Evolutionary conservation across 441 rosid species (phyloP), one percentile per base, ranked within the genome.

Genomic region (Pelargonium cotyledonis): DNA sequence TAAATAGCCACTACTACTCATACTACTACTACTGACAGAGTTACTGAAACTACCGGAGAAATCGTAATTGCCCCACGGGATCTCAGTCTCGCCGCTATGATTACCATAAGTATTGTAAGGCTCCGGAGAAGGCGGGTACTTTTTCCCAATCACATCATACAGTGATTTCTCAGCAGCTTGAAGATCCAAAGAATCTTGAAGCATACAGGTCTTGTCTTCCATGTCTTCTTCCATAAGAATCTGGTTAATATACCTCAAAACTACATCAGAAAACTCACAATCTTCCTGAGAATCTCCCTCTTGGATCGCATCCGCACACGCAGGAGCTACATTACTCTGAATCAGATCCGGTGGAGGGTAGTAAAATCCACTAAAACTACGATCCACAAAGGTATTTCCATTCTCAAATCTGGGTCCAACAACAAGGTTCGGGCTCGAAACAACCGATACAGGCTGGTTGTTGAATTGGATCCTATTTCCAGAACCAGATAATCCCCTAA

Each of bases 141-240:
- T 83, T 75, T 84, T 79, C 61, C 89, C 93, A 9, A 88, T 80
- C 23, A 80, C 86, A 70, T 88, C 90, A 55, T 88, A 88, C 2
- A 84, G 76, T 1, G 93, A 78, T 76, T 81, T 80, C 77, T 86
- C 93, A 5, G 89, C 86, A 0, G 83, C 81, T 78, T 79, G 77
- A 63, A 86, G 88, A 68, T 83, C 90, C 66, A 83, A 75, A 65
- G 90, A 86, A 68, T 84, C 90, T 46, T 88, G 89, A 18, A 88
- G 84, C 89, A 86, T 88, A 73, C 77, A 82, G 23, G 72, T 71
- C 68, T 78, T 78, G 26, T 84, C 90, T 19, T 84, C 93, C 72
- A 86, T 80, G 73, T 88, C 88, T 71, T 88, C 93, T 65, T 86
- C 90, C 85, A 84, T 83, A 55, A 88, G 81, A 70, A 86, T 84